Percentiles rank a stretch among this genome's conserved stretches.
Evolutionary conservation across 805 yeast species (phyloP).

Genomic region (Wickerhamiella occidentalis): DNA sequence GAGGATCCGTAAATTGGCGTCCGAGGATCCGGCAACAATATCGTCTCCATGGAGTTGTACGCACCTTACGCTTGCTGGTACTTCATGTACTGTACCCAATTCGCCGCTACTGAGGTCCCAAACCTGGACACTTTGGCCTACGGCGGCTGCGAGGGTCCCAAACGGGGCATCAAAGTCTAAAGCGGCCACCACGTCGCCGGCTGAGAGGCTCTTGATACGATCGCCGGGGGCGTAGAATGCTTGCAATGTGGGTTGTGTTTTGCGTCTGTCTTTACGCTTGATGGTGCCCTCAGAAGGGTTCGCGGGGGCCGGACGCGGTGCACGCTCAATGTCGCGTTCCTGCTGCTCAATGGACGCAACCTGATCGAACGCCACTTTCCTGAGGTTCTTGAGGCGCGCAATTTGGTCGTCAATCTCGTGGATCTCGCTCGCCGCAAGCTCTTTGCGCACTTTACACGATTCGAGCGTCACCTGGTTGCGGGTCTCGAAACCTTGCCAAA

Average conservation of each 20-base stretch:
- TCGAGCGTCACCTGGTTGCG: constrained; percentile 35
- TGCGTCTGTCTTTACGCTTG: constrained; percentile 26
- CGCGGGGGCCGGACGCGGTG: not conserved
- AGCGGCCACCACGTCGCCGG: constrained; percentile 44
- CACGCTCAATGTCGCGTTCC: constrained; percentile 34
- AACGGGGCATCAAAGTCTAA: constrained; percentile 64
- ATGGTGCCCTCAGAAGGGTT: not conserved
- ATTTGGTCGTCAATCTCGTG: constrained; percentile 50
- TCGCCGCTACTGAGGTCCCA: constrained; percentile 60
- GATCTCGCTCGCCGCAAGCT: constrained; percentile 51
- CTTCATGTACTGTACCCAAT: constrained; percentile 22
- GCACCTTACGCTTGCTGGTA: constrained; percentile 42
- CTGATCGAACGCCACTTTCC: constrained; percentile 44
- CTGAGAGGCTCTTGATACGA: constrained; percentile 37
- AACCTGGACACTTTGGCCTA: constrained; percentile 65
- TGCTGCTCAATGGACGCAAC: constrained; percentile 50
- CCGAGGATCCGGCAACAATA: constrained; percentile 47
- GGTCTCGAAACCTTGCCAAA: constrained; percentile 62
- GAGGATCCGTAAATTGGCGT: constrained; percentile 39
- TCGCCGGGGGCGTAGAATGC: constrained; percentile 52
- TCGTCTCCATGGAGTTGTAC: constrained; percentile 44
- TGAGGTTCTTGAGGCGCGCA: constrained; percentile 37
- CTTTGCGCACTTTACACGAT: constrained; percentile 49
- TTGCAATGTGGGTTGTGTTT: constrained; percentile 50
- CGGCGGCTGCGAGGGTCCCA: constrained; percentile 64